Base-by-base conservation (phyloP, 176 grass and related monocot genomes). In the Puccinellia tenuiflora region DNA sequence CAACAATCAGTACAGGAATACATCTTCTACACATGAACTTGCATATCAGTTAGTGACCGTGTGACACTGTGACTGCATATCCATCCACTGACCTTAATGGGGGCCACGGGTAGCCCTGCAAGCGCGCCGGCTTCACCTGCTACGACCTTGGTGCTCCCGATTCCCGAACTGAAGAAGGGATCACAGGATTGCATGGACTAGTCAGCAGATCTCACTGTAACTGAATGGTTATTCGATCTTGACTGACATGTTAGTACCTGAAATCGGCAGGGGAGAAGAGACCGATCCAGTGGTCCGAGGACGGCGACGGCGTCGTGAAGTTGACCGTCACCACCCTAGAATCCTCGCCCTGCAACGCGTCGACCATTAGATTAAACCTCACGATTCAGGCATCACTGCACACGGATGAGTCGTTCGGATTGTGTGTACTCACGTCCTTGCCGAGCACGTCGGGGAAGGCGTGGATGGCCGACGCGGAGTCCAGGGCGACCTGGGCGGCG, bases 181-280 rank as follows among this genome's bases (percentile, higher is more conserved):
- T 37, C 68, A 80, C 33, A 50, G 38, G 38, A 35, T 74, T 56
- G 20, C 66, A 48, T 15, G 5, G 30, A 24, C 2, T 24, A 17
- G 7, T 30, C 14, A 46, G 18, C n/a, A 18, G 35, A 59, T 72
- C 40, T 72, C 68, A 4, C 3, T 4, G 7, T 26, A 71, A 70
- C 3, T 29, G 15, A 8, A 9, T 35, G 35, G 34, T 18, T 34
- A 62, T 62, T 17, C 13, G 43, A 74, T 57, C 28, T 75, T 37
- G 5, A 68, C 21, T 20, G 24, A 40, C 11, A 33, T 33, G 59
- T 2, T n/a, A 2, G 0, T 38, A 20, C 94, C 86, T 82, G 39
- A 94, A 88, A 67, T 90, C 84, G 53, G 94, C 91, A 0, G 94
- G 94, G 26, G 94, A 97, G 61, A 97, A 97, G 43, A 97, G 89